phyloP scores from a whole-genome alignment of 257 asterid genomes.

The Pogostemon cablin region DNA sequence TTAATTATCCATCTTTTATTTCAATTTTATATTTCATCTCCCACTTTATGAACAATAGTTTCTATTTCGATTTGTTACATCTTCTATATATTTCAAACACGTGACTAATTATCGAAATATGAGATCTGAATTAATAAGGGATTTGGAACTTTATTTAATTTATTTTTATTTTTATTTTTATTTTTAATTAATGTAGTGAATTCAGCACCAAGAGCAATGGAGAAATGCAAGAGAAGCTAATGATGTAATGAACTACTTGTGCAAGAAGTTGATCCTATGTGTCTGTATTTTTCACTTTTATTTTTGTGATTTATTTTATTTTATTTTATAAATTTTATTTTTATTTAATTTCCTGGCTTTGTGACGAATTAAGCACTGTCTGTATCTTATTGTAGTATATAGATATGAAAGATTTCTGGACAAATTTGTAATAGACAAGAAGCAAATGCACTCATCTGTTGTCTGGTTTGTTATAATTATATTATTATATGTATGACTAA shows the following conservation, averaged over 20 bases:
- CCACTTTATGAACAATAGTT: too few species aligned
- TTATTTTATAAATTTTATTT: neutral
- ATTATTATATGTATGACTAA: constrained; percentile 25
- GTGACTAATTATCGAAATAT: too few species aligned
- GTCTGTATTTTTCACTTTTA: constrained; percentile 22
- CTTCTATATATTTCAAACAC: neutral
- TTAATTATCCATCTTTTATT: neutral
- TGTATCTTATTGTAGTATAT: constrained; percentile 50
- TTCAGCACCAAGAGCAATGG: constrained; percentile 86
- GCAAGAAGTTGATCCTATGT: constrained; percentile 24
- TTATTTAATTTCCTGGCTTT: constrained; percentile 1
- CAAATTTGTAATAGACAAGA: constrained; percentile 62
- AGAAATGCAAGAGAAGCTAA: constrained; percentile 76
- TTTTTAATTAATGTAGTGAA: neutral
- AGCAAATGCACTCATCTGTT: constrained; percentile 51
- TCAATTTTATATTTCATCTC: neutral
- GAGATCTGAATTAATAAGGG: too few species aligned
- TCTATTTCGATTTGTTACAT: too few species aligned
- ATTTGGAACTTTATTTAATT: neutral
- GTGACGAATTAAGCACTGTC: constrained; percentile 29
- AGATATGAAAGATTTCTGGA: constrained; percentile 36
- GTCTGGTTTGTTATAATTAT: constrained; percentile 49
- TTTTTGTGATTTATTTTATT: neutral
- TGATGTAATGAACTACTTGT: constrained; percentile 29
- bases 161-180: neutral